A percentile compares a stretch with the other conserved stretches of the same genome.
Evolutionary conservation across 345 rosid species (phyloP).

Genomic region (Clarkia xantiana): DNA sequence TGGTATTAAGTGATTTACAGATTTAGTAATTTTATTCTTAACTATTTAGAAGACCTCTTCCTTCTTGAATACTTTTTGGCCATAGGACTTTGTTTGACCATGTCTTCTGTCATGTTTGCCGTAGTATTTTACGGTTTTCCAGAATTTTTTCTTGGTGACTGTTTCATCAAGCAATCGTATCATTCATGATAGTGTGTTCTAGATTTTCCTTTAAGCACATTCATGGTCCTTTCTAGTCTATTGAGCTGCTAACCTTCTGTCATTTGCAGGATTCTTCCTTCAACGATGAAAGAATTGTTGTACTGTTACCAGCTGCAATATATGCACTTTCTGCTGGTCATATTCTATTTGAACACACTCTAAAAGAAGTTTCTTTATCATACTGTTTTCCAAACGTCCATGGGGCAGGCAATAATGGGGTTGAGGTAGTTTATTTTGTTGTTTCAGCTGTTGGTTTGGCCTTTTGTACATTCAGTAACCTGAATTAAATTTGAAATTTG

Average conservation of each 20-base stretch:
- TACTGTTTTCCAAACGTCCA: conserved; percentile 19
- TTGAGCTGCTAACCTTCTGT: background rate
- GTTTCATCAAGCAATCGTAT: no score
- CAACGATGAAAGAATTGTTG: conserved; percentile 35
- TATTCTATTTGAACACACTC: conserved; percentile 26
- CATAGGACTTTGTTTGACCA: no score
- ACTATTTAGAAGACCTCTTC: no score
- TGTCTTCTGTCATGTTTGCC: no score
- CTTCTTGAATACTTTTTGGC: no score
- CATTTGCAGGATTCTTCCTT: conserved; percentile 34
- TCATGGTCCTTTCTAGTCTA: background rate
- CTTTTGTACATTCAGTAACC: conserved; percentile 5
- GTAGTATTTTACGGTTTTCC: no score
- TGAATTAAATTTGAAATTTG: conserved; percentile 11
- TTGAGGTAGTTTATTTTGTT: conserved; percentile 27
- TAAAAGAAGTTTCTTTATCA: conserved; percentile 20
- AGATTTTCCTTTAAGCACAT: background rate
- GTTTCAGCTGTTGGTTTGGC: background rate
- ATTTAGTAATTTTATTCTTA: no score
- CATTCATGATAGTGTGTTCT: background rate
- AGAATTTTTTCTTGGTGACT: no score
- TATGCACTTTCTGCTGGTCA: conserved; percentile 69
- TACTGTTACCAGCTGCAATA: conserved; percentile 65
- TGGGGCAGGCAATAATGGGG: conserved; percentile 32
- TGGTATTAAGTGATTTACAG: no score